These are phyloP conservation scores for Aspergillus transmontanensis DNA, from an alignment of 2,329 filamentous ascomycete species.

Conservation along the genomic window DNA sequence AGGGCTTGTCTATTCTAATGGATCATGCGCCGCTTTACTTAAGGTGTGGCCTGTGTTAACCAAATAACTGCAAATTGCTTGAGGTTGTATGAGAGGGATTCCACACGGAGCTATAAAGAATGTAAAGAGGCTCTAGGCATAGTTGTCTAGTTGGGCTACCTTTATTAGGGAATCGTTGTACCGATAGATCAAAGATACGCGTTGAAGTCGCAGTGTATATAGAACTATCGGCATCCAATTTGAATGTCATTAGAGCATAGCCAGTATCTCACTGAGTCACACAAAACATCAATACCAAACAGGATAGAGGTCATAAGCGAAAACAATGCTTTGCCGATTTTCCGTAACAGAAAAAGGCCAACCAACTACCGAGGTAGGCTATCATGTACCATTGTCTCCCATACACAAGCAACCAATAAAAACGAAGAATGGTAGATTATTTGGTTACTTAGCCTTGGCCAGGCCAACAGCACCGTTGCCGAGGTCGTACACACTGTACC, in stretches of 20 bases:
- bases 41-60: no score
- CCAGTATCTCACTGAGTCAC: background rate
- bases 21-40: no score
- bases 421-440: constrained; percentile 1
- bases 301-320: background rate
- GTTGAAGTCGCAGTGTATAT: background rate
- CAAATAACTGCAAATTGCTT: no score
- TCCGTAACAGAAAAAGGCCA: background rate
- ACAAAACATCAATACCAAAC: background rate
- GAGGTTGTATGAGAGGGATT: background rate
- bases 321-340: background rate
- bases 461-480: constrained; percentile 87
- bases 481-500: constrained; percentile 93
- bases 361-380: background rate
- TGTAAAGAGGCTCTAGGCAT: background rate
- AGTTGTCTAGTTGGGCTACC: background rate
- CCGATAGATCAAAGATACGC: background rate
- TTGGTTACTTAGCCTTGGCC: constrained; percentile 72
- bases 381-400: constrained; percentile 1
- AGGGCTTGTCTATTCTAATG: no score
- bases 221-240: background rate
- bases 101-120: background rate
- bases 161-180: background rate
- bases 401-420: background rate
- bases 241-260: background rate